phyloP scores from a whole-genome alignment of 345 rosid genomes.

The Populus davidiana region DNA sequence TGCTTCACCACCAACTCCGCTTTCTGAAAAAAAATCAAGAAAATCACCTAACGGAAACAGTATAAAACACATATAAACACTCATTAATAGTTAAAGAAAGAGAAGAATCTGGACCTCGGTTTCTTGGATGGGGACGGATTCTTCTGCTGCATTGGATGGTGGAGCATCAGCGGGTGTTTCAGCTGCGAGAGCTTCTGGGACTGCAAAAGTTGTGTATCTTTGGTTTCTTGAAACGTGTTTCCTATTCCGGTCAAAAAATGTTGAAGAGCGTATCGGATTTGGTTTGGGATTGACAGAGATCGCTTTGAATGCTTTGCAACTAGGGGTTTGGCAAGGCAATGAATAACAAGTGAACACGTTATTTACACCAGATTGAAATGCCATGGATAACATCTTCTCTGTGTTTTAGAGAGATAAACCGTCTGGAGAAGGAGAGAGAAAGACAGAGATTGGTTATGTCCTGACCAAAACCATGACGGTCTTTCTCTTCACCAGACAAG shows the following conservation, averaged over 20 bases:
- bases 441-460: conserved; percentile 6
- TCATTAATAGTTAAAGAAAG: background rate
- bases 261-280: background rate
- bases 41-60: background rate
- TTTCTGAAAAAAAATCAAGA: conserved; percentile 28
- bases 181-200: conserved; percentile 45
- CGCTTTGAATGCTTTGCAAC: conserved; percentile 11
- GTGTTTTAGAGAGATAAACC: background rate
- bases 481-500: conserved; percentile 12
- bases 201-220: conserved; percentile 36
- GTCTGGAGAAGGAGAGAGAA: background rate
- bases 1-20: conserved; percentile 37
- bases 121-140: conserved; percentile 19
- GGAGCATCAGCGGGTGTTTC: conserved; percentile 24
- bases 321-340: conserved; percentile 22
- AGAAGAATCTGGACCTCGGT: conserved; percentile 24
- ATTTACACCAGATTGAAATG: conserved; percentile 30
- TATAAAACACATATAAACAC: background rate
- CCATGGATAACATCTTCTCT: conserved; percentile 42
- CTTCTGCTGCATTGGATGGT: conserved; percentile 7
- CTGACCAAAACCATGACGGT: background rate
- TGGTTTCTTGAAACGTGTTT: conserved; percentile 36
- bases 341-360: conserved; percentile 23
- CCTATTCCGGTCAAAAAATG: conserved; percentile 9
- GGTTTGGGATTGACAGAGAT: conserved; percentile 7